These are phyloP conservation scores for Begonia masoniana DNA, from an alignment of 306 rosid genomes.

Conservation along the genomic window DNA sequence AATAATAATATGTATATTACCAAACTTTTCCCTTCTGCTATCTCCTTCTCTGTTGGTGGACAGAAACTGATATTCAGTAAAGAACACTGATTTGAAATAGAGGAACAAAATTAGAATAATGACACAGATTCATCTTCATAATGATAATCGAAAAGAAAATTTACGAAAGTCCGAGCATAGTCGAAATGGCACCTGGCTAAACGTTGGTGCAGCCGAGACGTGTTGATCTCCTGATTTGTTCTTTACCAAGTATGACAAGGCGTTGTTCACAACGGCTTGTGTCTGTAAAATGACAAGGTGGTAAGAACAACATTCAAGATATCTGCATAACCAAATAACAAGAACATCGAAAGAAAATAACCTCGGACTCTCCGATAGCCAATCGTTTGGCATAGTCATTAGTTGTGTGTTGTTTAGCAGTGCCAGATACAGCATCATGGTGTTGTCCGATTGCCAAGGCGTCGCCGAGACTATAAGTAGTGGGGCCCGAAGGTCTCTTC, in stretches of 20 bases:
- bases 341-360: slow-evolving; percentile 5
- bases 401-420: slow-evolving; percentile 80
- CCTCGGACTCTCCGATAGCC: slow-evolving; percentile 63
- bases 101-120: not conserved
- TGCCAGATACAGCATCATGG: slow-evolving; percentile 80
- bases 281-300: slow-evolving; percentile 30
- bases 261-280: slow-evolving; percentile 55
- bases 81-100: slow-evolving; percentile 54
- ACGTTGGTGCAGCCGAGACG: slow-evolving; percentile 14
- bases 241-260: slow-evolving; percentile 47
- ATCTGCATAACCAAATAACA: slow-evolving; percentile 4
- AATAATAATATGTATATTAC: slow-evolving; percentile 23
- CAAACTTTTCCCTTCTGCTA: slow-evolving; percentile 56
- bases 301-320: not conserved
- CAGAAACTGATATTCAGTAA: slow-evolving; percentile 83
- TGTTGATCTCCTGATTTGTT: slow-evolving; percentile 30
- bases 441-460: slow-evolving; percentile 81
- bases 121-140: slow-evolving; percentile 3
- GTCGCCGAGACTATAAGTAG: slow-evolving; percentile 49
- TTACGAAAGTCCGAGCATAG: not conserved
- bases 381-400: slow-evolving; percentile 74
- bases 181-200: slow-evolving; percentile 46
- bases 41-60: slow-evolving; percentile 62
- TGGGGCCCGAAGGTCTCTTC: slow-evolving; percentile 17
- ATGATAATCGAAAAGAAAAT: slow-evolving; percentile 2